Percentiles rank a stretch among this genome's conserved stretches.
Evolutionary conservation across 2,329 filamentous ascomycete genomes (phyloP).

Genomic region (Neonectria sp.): DNA sequence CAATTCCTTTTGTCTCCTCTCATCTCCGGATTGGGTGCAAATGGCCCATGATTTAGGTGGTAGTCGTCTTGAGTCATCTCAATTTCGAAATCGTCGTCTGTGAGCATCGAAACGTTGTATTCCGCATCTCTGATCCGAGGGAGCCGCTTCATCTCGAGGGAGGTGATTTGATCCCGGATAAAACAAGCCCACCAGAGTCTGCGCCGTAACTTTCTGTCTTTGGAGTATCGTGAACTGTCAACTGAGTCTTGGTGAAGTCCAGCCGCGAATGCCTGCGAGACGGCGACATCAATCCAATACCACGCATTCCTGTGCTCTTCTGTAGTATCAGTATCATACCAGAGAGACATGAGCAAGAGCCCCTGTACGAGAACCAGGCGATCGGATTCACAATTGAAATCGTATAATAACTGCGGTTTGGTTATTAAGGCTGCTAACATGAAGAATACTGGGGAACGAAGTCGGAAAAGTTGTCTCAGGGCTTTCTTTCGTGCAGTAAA

Average conservation of each 20-base stretch:
- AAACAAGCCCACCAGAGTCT: conserved; percentile 98
- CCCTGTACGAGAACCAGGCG: conserved; percentile 89
- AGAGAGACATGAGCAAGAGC: conserved; percentile 93
- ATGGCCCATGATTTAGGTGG: neutral
- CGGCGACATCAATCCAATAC: conserved; percentile 98
- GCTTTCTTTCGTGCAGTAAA: conserved; percentile 84
- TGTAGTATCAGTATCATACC: conserved; percentile 95
- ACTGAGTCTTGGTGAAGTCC: conserved; percentile 86
- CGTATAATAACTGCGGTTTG: conserved; percentile 78
- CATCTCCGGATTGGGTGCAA: conserved; percentile 61
- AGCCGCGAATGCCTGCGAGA: conserved; percentile 91
- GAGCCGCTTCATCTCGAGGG: conserved; percentile 90
- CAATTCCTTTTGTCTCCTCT: too few species aligned
- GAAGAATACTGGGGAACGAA: conserved; percentile 59
- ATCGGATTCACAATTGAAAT: conserved; percentile 93
- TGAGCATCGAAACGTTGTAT: conserved; percentile 91
- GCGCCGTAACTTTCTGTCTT: conserved; percentile 80
- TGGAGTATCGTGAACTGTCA: conserved; percentile 78
- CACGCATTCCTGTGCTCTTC: conserved; percentile 97
- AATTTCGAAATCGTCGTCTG: conserved; percentile 82
- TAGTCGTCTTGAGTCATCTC: neutral
- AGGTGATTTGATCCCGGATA: conserved; percentile 92
- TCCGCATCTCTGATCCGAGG: conserved; percentile 93
- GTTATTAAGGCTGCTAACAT: neutral
- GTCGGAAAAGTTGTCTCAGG: conserved; percentile 88